A percentile compares a stretch with the other conserved stretches of the same genome.
phyloP scores from a whole-genome alignment of 257 asterid species.

The Leonotis leonurus region DNA sequence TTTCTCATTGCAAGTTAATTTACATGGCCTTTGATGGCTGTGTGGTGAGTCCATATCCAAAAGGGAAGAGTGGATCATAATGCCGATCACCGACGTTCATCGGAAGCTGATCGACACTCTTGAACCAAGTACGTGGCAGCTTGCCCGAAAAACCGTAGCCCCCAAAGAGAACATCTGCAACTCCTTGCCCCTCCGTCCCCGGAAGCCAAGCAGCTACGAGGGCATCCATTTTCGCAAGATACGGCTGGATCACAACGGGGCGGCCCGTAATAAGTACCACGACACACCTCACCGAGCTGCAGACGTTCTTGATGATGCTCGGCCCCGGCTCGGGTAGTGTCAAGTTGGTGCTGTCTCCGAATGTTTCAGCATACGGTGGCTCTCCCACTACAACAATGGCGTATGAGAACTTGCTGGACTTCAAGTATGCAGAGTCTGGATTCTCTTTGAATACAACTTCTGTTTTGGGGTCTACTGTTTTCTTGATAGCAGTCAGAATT shows the following conservation, averaged over 20 bases:
- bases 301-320: constrained; percentile 26
- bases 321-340: constrained; percentile 34
- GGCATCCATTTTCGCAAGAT: constrained; percentile 24
- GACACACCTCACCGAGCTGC: constrained; percentile 27
- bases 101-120: constrained; percentile 40
- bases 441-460: constrained; percentile 26
- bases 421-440: constrained; percentile 22
- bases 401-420: constrained; percentile 24
- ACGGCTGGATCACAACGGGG: constrained; percentile 43
- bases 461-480: constrained; percentile 31
- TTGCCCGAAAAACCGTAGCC: constrained; percentile 39
- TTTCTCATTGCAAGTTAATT: background rate
- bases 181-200: constrained; percentile 49
- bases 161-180: constrained; percentile 46
- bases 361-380: constrained; percentile 39
- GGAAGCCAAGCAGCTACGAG: constrained; percentile 59
- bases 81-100: constrained; percentile 39
- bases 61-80: constrained; percentile 41
- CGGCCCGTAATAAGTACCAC: constrained; percentile 41
- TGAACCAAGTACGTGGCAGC: constrained; percentile 46
- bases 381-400: constrained; percentile 54
- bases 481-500: constrained; percentile 29
- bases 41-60: constrained; percentile 44
- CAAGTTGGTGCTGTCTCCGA: constrained; percentile 36
- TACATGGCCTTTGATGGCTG: constrained; percentile 20